Percentiles rank a stretch among this genome's conserved stretches.
These are phyloP conservation scores for Boletellus deceptivus DNA, from an alignment of 1,284 basidiomycete species.

Conservation along the genomic window DNA sequence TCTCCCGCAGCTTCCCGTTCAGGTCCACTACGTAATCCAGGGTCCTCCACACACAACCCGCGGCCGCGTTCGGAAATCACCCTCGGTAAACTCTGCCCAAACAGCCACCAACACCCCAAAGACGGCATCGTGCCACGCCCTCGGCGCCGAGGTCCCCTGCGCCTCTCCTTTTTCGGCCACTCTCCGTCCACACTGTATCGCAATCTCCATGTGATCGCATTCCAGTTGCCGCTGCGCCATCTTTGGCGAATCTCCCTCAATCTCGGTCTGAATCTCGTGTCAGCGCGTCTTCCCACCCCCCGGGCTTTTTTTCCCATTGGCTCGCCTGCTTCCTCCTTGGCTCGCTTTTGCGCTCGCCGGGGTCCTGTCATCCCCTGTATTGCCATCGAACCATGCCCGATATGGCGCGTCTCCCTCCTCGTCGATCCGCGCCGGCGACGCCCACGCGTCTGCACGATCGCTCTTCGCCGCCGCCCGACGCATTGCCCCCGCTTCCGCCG, in stretches of 20 bases:
- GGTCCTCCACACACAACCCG: conserved; percentile 34
- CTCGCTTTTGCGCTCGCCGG: conserved; percentile 30
- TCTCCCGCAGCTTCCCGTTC: conserved; percentile 33
- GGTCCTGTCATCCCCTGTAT: conserved; percentile 27
- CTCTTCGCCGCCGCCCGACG: too few relatives aligned
- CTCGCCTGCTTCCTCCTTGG: conserved; percentile 30
- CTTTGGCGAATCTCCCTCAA: conserved; percentile 34
- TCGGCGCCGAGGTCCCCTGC: conserved; percentile 38
- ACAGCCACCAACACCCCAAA: conserved; percentile 26
- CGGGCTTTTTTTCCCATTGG: conserved; percentile 16
- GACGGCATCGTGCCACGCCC: conserved; percentile 31
- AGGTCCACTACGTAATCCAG: conserved; percentile 33
- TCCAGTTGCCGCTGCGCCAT: conserved; percentile 33
- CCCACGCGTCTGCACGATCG: conserved; percentile 8
- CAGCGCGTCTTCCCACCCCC: conserved; percentile 27
- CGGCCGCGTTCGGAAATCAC: conserved; percentile 41
- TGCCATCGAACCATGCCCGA: conserved; percentile 24
- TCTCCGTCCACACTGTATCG: conserved; percentile 32
- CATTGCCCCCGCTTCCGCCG: conserved; percentile 25
- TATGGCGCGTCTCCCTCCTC: conserved; percentile 18
- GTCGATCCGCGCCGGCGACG: conserved; percentile 34
- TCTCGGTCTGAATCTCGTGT: conserved; percentile 33
- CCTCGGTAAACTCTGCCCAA: conserved; percentile 36
- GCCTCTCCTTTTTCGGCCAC: conserved; percentile 24
- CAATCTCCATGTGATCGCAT: conserved; percentile 35